Percentiles rank a stretch among this genome's conserved stretches.
phyloP scores from a whole-genome alignment of 306 rosid species.

The Dalbergia cultrata region DNA sequence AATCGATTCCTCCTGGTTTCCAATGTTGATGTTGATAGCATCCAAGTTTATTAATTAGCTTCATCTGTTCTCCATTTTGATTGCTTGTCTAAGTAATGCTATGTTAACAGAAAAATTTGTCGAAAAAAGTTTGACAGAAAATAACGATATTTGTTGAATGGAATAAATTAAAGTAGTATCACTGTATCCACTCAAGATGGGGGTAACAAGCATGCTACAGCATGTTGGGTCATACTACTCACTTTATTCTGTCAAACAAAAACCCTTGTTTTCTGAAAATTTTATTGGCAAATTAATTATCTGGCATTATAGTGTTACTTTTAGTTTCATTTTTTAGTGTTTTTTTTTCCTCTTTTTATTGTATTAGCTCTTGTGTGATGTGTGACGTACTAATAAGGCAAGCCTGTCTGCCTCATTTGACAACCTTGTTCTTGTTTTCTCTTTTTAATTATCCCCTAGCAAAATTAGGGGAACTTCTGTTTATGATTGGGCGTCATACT shows the following conservation, averaged over 20 bases:
- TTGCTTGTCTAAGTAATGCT: too few species aligned
- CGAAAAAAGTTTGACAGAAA: too few species aligned
- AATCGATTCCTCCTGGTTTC: conserved; percentile 71
- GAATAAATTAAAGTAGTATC: too few species aligned
- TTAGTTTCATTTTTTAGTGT: not conserved
- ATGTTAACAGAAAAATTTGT: too few species aligned
- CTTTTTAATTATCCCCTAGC: not conserved
- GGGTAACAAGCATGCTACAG: too few species aligned
- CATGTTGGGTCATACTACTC: too few species aligned
- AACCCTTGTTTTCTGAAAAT: too few species aligned
- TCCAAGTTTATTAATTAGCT: not conserved
- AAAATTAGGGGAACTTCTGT: not conserved
- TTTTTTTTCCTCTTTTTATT: not conserved
- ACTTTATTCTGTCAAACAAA: too few species aligned
- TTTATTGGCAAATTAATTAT: too few species aligned
- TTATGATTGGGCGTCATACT: not conserved
- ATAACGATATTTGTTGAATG: too few species aligned
- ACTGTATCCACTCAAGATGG: too few species aligned
- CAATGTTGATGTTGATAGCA: conserved; percentile 49
- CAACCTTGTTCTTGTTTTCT: not conserved
- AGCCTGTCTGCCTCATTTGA: conserved; percentile 40
- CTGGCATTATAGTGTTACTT: too few species aligned
- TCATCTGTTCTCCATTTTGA: not conserved
- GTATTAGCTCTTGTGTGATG: conserved; percentile 1
- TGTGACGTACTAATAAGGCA: conserved; percentile 36